Evolutionary conservation across 2,329 filamentous ascomycete species (phyloP), one percentile per base, ranked within the genome.

Genomic region (Curvularia sp.): DNA sequence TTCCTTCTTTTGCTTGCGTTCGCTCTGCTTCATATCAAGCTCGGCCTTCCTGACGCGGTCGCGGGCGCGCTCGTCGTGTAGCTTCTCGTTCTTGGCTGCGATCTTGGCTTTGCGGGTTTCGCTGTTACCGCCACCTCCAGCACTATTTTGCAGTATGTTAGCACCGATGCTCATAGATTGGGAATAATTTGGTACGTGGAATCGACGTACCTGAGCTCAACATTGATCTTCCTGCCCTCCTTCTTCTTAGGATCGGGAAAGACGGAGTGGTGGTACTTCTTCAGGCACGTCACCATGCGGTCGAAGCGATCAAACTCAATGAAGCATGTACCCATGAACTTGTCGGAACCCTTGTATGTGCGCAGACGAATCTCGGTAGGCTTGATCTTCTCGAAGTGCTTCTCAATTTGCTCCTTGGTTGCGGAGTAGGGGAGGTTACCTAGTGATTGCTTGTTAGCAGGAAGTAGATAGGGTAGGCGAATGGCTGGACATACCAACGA

Each of bases 341-440:
- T 78, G 50, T 71, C 69, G 39, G 65, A 73, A 38, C 69, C 65
- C 55, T 78, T 78, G 67, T 76, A 73, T 52, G 75, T 78, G 54
- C 71, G 72, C 6, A 75, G 67, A 22, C 94, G 91, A 49, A 95
- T 83, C 1, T 85, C 84, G 52, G 81, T 83, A 8, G 92, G 92
- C 50, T 86, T 80, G 63, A 97, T 86, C 62, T 90, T 87, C 42
- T 87, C 84, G 77, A 97, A 97, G 81, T 97, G 93, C 57, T 85
- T 82, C 57, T 81, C 80, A 61, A 98, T 85, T 42, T 87, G 83
- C 49, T 85, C 85, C 51, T 84, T 83, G 4, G 89, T 97, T 41
- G 92, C 91, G 61, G 84, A 88, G 85, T 87, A 97, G 49, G 94
- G 94, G 5, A 98, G 89, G 80, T 97, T 97, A 75, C 94, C 92